Conservation (phyloP, 306 rosid genomes). For the Sindora glabra region DNA sequence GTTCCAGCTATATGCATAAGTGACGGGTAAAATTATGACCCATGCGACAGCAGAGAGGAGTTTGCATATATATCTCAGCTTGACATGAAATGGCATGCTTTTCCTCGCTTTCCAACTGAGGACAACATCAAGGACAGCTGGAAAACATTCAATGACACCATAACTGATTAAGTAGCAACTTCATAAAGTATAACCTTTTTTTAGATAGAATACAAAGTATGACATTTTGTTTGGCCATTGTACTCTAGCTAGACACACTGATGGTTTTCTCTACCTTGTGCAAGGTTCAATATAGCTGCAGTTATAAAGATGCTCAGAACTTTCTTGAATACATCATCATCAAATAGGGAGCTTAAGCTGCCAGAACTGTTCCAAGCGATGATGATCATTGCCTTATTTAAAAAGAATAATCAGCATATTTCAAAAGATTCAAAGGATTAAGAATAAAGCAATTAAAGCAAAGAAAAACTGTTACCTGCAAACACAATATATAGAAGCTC, state of each 20-base stretch:
- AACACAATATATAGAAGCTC: constrained; percentile 78
- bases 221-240: constrained; percentile 3
- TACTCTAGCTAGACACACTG: constrained; percentile 12
- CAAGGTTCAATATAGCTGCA: constrained; percentile 91
- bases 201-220: too few species aligned
- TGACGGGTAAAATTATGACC: constrained; percentile 85
- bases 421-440: constrained; percentile 12
- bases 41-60: constrained; percentile 65
- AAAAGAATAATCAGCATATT: constrained; percentile 21
- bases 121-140: constrained; percentile 78
- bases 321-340: constrained; percentile 72
- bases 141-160: constrained; percentile 20
- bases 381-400: constrained; percentile 78
- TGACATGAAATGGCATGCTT: constrained; percentile 66
- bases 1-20: constrained; percentile 83
- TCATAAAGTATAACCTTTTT: constrained; percentile 10
- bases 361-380: constrained; percentile 85
- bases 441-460: constrained; percentile 4
- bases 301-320: constrained; percentile 90
- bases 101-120: constrained; percentile 88
- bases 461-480: constrained; percentile 57
- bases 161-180: constrained; percentile 12
- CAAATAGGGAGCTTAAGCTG: constrained; percentile 47
- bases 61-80: constrained; percentile 74
- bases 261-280: constrained; percentile 59